Conservation (phyloP, 2,329 filamentous ascomycete genomes). For the Chaetomiaceae sp. region DNA sequence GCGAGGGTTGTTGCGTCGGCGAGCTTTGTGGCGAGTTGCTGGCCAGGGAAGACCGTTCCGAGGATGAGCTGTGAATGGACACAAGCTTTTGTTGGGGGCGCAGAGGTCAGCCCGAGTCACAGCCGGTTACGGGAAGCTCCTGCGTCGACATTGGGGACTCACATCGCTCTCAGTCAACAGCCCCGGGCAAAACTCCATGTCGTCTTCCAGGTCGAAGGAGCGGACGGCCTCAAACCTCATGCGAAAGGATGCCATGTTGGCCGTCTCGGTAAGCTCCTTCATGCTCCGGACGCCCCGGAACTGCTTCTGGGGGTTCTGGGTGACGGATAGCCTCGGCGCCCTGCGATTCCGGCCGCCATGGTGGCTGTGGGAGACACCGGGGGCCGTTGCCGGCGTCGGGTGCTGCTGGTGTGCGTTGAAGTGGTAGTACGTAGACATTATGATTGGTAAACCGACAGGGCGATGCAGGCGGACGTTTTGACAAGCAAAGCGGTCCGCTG, state of each 20-base stretch:
- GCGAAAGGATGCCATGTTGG: conserved; percentile 71
- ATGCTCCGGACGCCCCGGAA: conserved; percentile 79
- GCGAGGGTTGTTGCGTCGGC: conserved; percentile 80
- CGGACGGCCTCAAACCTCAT: conserved; percentile 84
- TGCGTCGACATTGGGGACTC: conserved; percentile 37
- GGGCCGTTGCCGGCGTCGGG: conserved; percentile 49
- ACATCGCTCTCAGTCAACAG: conserved; percentile 92
- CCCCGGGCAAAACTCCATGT: conserved; percentile 90
- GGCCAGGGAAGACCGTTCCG: conserved; percentile 89
- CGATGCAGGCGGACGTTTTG: conserved; percentile 10
- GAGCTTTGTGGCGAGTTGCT: conserved; percentile 92
- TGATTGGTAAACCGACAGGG: conserved; percentile 17
- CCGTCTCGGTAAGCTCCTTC: conserved; percentile 79
- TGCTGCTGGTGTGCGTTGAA: conserved; percentile 57
- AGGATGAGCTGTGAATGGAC: conserved; percentile 82
- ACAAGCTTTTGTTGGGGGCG: conserved; percentile 55
- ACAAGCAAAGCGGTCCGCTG: conserved; percentile 8
- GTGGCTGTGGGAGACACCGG: conserved; percentile 64
- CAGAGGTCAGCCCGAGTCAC: conserved; percentile 20
- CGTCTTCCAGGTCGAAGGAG: conserved; percentile 93
- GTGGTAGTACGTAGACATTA: conserved; percentile 61
- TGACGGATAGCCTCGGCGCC: conserved; percentile 71
- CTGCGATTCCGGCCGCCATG: conserved; percentile 82
- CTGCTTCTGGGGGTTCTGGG: conserved; percentile 81
- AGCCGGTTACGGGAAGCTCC: conserved; percentile 4